Evolutionary conservation across 2,329 filamentous ascomycete species (phyloP).

Genomic region (Penicillium polonicum): DNA sequence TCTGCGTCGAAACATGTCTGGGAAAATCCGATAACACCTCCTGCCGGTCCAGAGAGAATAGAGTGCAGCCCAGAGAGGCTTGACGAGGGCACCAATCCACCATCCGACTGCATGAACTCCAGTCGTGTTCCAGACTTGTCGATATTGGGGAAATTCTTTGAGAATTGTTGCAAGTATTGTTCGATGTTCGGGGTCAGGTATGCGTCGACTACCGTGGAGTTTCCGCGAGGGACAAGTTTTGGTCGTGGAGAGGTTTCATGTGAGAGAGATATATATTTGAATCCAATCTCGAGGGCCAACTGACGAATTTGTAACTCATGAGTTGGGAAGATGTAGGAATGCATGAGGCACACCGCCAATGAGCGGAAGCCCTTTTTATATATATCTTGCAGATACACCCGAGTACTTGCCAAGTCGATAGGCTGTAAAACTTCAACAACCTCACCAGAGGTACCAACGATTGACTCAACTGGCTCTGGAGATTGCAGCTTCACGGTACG

Average conservation of each 20-base stretch:
- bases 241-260: conserved; percentile 81
- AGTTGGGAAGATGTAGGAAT: conserved; percentile 80
- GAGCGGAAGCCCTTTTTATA: conserved; percentile 68
- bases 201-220: conserved; percentile 71
- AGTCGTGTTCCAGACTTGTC: conserved; percentile 6
- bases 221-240: conserved; percentile 70
- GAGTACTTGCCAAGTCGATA: conserved; percentile 56
- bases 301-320: conserved; percentile 74
- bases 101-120: conserved; percentile 76
- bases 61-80: conserved; percentile 79
- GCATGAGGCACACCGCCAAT: conserved; percentile 81
- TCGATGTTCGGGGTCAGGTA: conserved; percentile 74
- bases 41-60: conserved; percentile 86
- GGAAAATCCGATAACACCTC: conserved; percentile 87
- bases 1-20: conserved; percentile 81
- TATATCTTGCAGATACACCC: conserved; percentile 61
- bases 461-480: not conserved
- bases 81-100: conserved; percentile 56
- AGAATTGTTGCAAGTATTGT: conserved; percentile 58
- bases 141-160: not conserved
- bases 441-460: conserved; percentile 45
- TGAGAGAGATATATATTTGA: conserved; percentile 66
- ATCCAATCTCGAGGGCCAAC: conserved; percentile 73
- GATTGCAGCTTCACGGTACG: conserved; percentile 9
- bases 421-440: conserved; percentile 81